Percentiles rank a stretch among this genome's conserved stretches.
phyloP scores from a whole-genome alignment of 2,329 filamentous ascomycete genomes.

The Verticillium albo-atrum region DNA sequence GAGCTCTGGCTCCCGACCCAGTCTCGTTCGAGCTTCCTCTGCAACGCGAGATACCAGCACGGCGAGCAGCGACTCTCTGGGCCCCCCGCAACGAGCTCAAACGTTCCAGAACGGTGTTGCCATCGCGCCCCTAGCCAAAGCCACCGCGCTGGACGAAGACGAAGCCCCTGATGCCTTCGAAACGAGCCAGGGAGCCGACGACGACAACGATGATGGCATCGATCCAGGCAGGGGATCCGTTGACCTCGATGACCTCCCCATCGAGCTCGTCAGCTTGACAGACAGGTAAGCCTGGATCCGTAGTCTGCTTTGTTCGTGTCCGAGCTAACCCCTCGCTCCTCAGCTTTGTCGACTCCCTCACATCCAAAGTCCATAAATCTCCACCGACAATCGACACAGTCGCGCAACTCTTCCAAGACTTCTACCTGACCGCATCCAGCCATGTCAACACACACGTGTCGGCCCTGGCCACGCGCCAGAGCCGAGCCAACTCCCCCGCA shows the following conservation, averaged over 20 bases:
- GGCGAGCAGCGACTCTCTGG: slow-evolving; percentile 18
- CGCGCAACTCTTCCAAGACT: slow-evolving; percentile 88
- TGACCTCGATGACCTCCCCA: slow-evolving; percentile 83
- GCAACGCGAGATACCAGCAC: slow-evolving; percentile 17
- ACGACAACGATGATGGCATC: slow-evolving; percentile 39
- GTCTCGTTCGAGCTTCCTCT: slow-evolving; percentile 23
- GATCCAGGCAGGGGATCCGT: slow-evolving; percentile 53
- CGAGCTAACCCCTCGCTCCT: neutral
- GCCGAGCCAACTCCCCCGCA: slow-evolving; percentile 58
- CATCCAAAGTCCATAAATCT: slow-evolving; percentile 77
- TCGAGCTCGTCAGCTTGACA: slow-evolving; percentile 85
- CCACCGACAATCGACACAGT: slow-evolving; percentile 81
- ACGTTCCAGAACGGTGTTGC: neutral
- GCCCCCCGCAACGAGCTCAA: slow-evolving; percentile 29
- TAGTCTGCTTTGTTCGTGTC: slow-evolving; percentile 6
- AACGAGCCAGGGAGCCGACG: slow-evolving; percentile 32
- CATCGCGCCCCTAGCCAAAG: slow-evolving; percentile 2
- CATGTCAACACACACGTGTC: slow-evolving; percentile 87
- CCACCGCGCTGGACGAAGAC: slow-evolving; percentile 15
- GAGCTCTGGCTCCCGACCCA: slow-evolving; percentile 22
- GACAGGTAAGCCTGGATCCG: slow-evolving; percentile 61
- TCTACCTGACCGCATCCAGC: slow-evolving; percentile 75
- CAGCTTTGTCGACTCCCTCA: slow-evolving; percentile 88
- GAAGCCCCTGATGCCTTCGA: slow-evolving; percentile 46
- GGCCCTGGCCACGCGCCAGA: slow-evolving; percentile 69